A percentile compares a stretch with the other conserved stretches of the same genome.
Evolutionary conservation across 225 moss, liverwort and hornwort species (phyloP).

Genomic region (Pleurozium schreberi): DNA sequence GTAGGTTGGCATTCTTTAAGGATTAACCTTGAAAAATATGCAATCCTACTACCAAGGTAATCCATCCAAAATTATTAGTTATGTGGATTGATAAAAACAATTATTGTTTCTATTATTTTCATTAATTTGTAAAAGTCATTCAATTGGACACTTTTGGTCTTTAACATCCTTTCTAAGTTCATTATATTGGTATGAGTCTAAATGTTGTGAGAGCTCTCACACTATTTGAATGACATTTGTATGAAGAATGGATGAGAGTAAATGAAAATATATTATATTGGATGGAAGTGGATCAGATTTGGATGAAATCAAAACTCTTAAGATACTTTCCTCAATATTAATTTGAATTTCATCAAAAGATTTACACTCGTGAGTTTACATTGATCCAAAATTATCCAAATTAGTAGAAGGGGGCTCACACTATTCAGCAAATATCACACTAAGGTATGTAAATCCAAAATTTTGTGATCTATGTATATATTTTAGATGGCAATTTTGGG

Average conservation of each 20-base stretch:
- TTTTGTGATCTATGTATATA: neutral
- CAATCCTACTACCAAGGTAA: accelerated
- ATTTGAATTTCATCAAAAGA: neutral
- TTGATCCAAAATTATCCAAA: neutral
- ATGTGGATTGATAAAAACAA: neutral
- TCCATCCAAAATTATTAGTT: neutral
- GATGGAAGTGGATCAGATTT: neutral
- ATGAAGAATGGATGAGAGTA: neutral
- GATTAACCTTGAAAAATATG: neutral
- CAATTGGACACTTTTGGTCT: neutral
- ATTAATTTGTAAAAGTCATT: too few species aligned
- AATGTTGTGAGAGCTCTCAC: accelerated
- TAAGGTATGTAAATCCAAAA: neutral
- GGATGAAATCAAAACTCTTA: too few species aligned
- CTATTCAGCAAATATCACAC: neutral
- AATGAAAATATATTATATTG: neutral
- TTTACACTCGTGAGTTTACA: neutral
- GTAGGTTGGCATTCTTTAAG: accelerated
- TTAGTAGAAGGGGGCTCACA: too few species aligned
- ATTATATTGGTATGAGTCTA: neutral
- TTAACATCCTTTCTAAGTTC: neutral
- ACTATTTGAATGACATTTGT: neutral
- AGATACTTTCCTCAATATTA: neutral
- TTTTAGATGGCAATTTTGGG: accelerated
- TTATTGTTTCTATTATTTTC: neutral